phyloP scores from a whole-genome alignment of 2,329 filamentous ascomycete species.

The Fusarium verrucosum region DNA sequence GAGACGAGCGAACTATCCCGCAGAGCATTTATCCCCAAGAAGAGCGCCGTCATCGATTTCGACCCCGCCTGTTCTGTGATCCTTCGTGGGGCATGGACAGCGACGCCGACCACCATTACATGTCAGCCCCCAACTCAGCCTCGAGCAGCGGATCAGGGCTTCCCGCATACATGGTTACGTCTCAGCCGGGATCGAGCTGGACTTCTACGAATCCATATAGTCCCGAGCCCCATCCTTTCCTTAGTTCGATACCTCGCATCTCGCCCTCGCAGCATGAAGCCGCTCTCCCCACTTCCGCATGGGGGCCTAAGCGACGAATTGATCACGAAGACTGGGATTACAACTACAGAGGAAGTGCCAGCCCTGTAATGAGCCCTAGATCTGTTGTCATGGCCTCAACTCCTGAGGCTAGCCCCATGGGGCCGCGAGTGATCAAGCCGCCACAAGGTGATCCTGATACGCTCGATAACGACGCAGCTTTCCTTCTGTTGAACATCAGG shows the following conservation, averaged over 20 bases:
- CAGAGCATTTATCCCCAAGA: conserved; percentile 24
- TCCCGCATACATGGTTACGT: conserved; percentile 41
- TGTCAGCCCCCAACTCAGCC: conserved; percentile 42
- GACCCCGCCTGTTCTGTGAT: conserved; percentile 40
- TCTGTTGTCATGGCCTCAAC: conserved; percentile 22
- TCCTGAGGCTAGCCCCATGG: conserved; percentile 32
- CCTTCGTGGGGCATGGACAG: conserved; percentile 34
- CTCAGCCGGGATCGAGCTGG: conserved; percentile 40
- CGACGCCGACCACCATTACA: conserved; percentile 31
- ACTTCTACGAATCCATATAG: conserved; percentile 19
- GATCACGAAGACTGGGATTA: conserved; percentile 35
- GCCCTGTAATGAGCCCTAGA: conserved; percentile 30
- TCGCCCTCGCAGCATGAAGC: conserved; percentile 19
- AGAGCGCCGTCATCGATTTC: conserved; percentile 25
- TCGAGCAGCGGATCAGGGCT: conserved; percentile 44
- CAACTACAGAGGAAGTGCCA: conserved; percentile 34
- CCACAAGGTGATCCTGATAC: conserved; percentile 8
- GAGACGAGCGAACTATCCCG: conserved; percentile 20
- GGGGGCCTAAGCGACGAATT: conserved; percentile 37
- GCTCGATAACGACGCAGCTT: conserved; percentile 35
- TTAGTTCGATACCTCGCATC: conserved; percentile 39
- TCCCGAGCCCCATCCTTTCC: conserved; percentile 38
- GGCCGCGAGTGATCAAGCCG: background rate
- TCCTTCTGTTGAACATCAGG: conserved; percentile 39
- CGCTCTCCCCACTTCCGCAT: conserved; percentile 9